Percentiles rank a stretch among this genome's conserved stretches.
phyloP scores from a whole-genome alignment of 768 basidiomycete species.

The Sarcodon sp. region DNA sequence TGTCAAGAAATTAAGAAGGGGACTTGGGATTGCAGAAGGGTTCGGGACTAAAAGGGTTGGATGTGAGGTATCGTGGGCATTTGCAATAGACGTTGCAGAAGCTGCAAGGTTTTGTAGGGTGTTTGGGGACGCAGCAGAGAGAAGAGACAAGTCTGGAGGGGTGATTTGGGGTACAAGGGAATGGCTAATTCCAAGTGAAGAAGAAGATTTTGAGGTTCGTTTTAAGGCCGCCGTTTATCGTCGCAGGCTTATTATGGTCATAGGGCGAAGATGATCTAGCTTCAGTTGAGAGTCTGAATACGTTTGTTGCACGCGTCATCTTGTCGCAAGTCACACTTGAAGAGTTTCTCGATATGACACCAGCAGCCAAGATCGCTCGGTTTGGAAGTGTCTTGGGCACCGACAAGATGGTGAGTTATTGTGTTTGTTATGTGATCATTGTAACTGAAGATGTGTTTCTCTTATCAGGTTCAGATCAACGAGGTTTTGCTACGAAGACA shows the following conservation, averaged over 20 bases:
- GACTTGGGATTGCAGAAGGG: slow-evolving; percentile 48
- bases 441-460: too few species aligned
- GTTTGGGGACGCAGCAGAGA: slow-evolving; percentile 48
- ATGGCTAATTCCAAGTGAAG: slow-evolving; percentile 46
- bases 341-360: slow-evolving; percentile 37
- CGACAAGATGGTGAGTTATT: slow-evolving; percentile 36
- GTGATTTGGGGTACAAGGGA: slow-evolving; percentile 43
- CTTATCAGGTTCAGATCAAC: too few species aligned
- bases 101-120: slow-evolving; percentile 40
- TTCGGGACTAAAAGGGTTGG: slow-evolving; percentile 33
- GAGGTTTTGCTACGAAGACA: too few species aligned
- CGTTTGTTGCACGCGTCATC: slow-evolving; percentile 54
- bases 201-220: slow-evolving; percentile 22
- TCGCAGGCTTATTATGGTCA: not conserved
- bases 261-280: slow-evolving; percentile 55
- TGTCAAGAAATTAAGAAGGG: slow-evolving; percentile 52
- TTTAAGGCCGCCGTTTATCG: not conserved
- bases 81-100: slow-evolving; percentile 46
- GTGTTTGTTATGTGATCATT: too few species aligned
- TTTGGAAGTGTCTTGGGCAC: slow-evolving; percentile 36
- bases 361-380: slow-evolving; percentile 31
- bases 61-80: slow-evolving; percentile 39
- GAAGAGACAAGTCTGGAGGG: slow-evolving; percentile 26
- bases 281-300: slow-evolving; percentile 48
- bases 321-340: slow-evolving; percentile 40